phyloP scores from a whole-genome alignment of 768 basidiomycete genomes.

The Russula vinacea region DNA sequence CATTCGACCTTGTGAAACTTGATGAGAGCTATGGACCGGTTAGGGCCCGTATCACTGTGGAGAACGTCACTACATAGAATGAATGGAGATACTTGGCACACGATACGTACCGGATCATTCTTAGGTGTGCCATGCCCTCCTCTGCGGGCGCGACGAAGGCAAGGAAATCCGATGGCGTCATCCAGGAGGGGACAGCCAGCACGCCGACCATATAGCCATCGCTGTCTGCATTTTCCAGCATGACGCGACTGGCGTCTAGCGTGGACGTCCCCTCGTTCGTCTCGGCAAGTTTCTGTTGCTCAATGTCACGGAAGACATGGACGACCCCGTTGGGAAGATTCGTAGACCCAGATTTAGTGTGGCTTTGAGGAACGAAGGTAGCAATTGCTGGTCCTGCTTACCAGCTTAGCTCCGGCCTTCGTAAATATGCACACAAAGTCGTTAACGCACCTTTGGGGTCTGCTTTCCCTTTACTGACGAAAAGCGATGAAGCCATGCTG shows the following conservation, averaged over 20 bases:
- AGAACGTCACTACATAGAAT: not conserved
- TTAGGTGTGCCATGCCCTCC: slow-evolving; percentile 80
- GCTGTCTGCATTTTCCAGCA: slow-evolving; percentile 37
- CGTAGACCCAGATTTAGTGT: slow-evolving; percentile 64
- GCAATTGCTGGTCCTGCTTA: slow-evolving; percentile 37
- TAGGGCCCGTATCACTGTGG: slow-evolving; percentile 73
- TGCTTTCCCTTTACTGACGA: slow-evolving; percentile 31
- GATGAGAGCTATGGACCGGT: slow-evolving; percentile 85
- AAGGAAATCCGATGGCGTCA: slow-evolving; percentile 91
- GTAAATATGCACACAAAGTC: slow-evolving; percentile 1
- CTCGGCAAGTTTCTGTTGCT: slow-evolving; percentile 39
- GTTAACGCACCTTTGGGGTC: slow-evolving; percentile 28
- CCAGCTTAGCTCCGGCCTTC: slow-evolving; percentile 33
- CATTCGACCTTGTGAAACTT: slow-evolving; percentile 71
- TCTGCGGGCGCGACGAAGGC: slow-evolving; percentile 86
- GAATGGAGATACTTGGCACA: slow-evolving; percentile 12
- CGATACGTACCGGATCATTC: slow-evolving; percentile 75
- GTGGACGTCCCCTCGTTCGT: slow-evolving; percentile 30
- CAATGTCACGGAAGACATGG: slow-evolving; percentile 72
- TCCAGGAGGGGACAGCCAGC: slow-evolving; percentile 90
- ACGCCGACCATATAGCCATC: slow-evolving; percentile 82
- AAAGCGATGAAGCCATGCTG: slow-evolving; percentile 39
- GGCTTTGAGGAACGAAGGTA: slow-evolving; percentile 51
- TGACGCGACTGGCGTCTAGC: slow-evolving; percentile 14
- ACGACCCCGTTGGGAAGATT: slow-evolving; percentile 79